Conservation (phyloP, 768 basidiomycete genomes). For the Suillus ampliporus region DNA sequence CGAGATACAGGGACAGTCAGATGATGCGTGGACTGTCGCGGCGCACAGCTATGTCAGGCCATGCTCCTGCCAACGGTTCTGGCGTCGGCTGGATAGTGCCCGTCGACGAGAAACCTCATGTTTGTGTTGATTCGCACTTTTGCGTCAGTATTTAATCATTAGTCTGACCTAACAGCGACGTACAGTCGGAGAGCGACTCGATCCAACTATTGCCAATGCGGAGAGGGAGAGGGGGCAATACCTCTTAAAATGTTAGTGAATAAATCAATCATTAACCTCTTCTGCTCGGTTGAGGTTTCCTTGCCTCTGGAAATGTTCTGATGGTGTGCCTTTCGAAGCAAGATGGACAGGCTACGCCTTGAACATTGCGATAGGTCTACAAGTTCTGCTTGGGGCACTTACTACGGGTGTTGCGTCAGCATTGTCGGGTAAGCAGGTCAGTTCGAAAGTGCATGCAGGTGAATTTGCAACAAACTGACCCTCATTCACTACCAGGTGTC, state of each 20-base stretch:
- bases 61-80: not conserved
- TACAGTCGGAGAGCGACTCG: conserved; percentile 57
- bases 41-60: conserved; percentile 7
- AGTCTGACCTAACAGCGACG: conserved; percentile 25
- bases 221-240: conserved; percentile 50
- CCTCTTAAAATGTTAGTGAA: conserved; percentile 46
- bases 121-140: conserved; percentile 16
- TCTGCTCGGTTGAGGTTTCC: conserved; percentile 11
- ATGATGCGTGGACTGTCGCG: conserved; percentile 18
- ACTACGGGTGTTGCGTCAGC: conserved; percentile 70
- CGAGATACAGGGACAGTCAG: conserved; percentile 24
- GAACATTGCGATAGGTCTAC: conserved; percentile 61
- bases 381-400: conserved; percentile 67
- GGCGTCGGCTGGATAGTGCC: conserved; percentile 36
- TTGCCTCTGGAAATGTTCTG: not conserved
- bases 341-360: conserved; percentile 38
- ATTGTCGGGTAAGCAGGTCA: conserved; percentile 44
- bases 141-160: not conserved
- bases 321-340: conserved; percentile 30
- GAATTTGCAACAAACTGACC: not conserved
- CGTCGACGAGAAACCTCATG: conserved; percentile 23
- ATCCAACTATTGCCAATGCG: conserved; percentile 59
- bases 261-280: not conserved
- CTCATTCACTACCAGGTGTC: conserved; percentile 30
- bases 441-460: conserved; percentile 16